phyloP scores from a whole-genome alignment of 495 filamentous ascomycete species.

The Xylaria bambusicola region DNA sequence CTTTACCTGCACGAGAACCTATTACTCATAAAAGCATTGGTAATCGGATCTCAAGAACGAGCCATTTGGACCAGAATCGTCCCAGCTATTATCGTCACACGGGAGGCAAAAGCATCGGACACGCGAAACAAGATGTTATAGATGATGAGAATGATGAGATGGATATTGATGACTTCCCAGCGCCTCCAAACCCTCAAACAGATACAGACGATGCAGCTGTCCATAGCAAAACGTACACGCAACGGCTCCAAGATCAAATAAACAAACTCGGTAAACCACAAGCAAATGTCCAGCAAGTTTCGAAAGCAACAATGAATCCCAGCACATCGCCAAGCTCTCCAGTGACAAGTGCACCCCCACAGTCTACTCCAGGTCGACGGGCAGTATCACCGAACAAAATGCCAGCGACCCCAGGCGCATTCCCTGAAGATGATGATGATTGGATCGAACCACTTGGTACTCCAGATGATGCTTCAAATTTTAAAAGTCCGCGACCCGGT shows the following conservation, averaged over 20 bases:
- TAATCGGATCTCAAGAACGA: slow-evolving; percentile 70
- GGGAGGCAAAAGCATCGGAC: slow-evolving; percentile 61
- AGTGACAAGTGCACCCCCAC: slow-evolving; percentile 45
- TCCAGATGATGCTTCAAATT: slow-evolving; percentile 32
- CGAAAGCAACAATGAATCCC: slow-evolving; percentile 67
- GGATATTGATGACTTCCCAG: slow-evolving; percentile 60
- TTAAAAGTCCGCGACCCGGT: slow-evolving; percentile 47
- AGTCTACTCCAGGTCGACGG: slow-evolving; percentile 52
- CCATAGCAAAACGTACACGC: slow-evolving; percentile 88
- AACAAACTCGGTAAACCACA: slow-evolving; percentile 87
- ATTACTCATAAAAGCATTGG: slow-evolving; percentile 78
- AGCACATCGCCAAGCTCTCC: slow-evolving; percentile 32
- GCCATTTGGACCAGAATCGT: slow-evolving; percentile 72
- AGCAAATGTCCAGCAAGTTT: slow-evolving; percentile 57
- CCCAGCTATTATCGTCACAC: slow-evolving; percentile 64
- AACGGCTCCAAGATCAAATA: slow-evolving; percentile 88
- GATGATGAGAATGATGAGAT: slow-evolving; percentile 56
- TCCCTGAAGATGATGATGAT: slow-evolving; percentile 70
- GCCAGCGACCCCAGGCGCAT: slow-evolving; percentile 50
- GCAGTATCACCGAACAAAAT: slow-evolving; percentile 37
- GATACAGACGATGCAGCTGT: slow-evolving; percentile 40
- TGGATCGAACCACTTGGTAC: slow-evolving; percentile 72
- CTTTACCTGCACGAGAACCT: slow-evolving; percentile 87
- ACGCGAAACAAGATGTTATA: slow-evolving; percentile 39
- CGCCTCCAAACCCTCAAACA: slow-evolving; percentile 31